These are phyloP conservation scores for Brassica cretica DNA, from an alignment of 345 rosid species.

Conservation along the genomic window DNA sequence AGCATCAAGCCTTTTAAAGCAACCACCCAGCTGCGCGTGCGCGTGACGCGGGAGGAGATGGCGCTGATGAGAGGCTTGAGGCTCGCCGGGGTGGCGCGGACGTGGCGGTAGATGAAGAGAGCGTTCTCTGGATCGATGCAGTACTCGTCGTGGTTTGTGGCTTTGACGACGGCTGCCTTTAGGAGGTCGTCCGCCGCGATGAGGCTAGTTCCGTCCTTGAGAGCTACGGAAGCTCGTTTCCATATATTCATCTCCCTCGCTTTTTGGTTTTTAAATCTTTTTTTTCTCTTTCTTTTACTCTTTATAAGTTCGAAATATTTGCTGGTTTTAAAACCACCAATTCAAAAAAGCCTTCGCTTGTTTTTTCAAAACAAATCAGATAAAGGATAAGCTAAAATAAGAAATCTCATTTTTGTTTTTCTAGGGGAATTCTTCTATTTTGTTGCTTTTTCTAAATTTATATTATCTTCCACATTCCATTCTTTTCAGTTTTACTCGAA, in stretches of 20 bases:
- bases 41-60: constrained; percentile 55
- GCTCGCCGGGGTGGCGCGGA: constrained; percentile 54
- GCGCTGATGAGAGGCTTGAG: constrained; percentile 53
- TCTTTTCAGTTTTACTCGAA: not conserved
- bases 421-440: not conserved
- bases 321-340: not conserved
- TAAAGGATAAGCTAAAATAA: constrained; percentile 28
- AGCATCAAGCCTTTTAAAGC: constrained; percentile 75
- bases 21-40: constrained; percentile 72
- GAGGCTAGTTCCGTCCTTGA: constrained; percentile 69
- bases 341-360: not conserved
- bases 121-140: constrained; percentile 61
- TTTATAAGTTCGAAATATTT: not conserved
- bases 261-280: not conserved
- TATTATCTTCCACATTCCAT: not conserved
- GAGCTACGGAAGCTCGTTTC: constrained; percentile 58
- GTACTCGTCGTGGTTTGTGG: constrained; percentile 71
- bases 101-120: constrained; percentile 54
- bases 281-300: not conserved
- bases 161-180: constrained; percentile 63
- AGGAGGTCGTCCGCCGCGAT: constrained; percentile 52
- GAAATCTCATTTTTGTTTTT: not conserved
- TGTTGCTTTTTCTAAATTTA: not conserved
- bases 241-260: constrained; percentile 50
- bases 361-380: not conserved